A percentile compares a stretch with the other conserved stretches of the same genome.
phyloP scores from a whole-genome alignment of 371 early-diverging fungal genomes.

The Choanephora cucurbitarum region DNA sequence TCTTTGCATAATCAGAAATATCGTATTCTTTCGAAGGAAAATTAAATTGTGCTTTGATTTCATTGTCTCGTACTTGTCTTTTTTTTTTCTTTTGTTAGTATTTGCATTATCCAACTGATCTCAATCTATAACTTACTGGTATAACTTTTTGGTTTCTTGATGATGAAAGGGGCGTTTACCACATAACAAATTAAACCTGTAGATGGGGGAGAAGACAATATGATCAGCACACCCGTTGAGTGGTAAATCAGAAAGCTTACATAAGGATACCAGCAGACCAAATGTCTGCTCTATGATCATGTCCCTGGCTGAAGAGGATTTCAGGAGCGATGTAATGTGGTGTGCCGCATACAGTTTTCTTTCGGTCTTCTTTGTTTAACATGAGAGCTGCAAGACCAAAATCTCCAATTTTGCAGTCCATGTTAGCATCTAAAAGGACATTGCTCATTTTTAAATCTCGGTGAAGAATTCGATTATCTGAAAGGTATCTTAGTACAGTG shows the following conservation, averaged over 20 bases:
- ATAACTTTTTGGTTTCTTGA: constrained; percentile 80
- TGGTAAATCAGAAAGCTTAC: constrained; percentile 43
- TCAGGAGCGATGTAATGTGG: constrained; percentile 98
- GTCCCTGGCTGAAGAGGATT: constrained; percentile 81
- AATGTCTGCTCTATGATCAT: constrained; percentile 97
- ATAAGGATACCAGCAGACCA: constrained; percentile 98
- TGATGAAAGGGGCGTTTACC: constrained; percentile 98
- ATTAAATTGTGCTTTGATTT: neutral
- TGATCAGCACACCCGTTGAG: neutral
- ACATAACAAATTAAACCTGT: constrained; percentile 88
- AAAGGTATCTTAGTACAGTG: constrained; percentile 86
- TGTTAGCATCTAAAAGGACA: constrained; percentile 81
- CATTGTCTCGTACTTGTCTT: constrained; percentile 12
- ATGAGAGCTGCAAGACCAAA: constrained; percentile 95
- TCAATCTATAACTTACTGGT: constrained; percentile 51
- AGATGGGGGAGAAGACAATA: no score
- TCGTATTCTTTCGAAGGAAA: constrained; percentile 25
- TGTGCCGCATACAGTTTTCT: constrained; percentile 77
- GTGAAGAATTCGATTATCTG: constrained; percentile 86
- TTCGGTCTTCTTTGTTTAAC: constrained; percentile 75
- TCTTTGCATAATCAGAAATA: constrained; percentile 74
- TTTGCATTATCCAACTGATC: no score
- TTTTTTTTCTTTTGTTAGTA: neutral
- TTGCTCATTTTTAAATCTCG: constrained; percentile 98
- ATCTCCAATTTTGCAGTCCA: constrained; percentile 95